Percentiles rank a stretch among this genome's conserved stretches.
phyloP scores from a whole-genome alignment of 2,329 filamentous ascomycete genomes.

The Fusarium veterinarium region DNA sequence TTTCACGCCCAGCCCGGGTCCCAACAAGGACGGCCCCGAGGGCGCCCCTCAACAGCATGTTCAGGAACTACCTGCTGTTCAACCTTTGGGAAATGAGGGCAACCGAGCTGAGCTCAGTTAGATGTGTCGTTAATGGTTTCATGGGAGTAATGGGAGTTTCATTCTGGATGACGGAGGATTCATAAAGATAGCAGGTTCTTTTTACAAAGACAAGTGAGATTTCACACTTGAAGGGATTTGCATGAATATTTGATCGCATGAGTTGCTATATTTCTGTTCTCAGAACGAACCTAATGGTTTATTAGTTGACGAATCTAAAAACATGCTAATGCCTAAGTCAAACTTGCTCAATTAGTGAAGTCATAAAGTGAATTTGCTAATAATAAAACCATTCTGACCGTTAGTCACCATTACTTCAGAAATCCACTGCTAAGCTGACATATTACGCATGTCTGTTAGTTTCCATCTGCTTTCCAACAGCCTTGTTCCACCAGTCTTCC shows the following conservation, averaged over 20 bases:
- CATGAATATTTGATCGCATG: conserved; percentile 19
- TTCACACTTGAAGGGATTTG: conserved; percentile 19
- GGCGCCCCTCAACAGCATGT: conserved; percentile 25
- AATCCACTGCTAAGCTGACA: not conserved
- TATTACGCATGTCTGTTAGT: not conserved
- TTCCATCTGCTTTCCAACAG: conserved; percentile 43
- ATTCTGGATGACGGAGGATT: not conserved
- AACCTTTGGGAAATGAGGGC: conserved; percentile 46
- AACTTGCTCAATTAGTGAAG: not conserved
- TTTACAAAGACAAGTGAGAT: conserved; percentile 20
- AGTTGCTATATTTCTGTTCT: conserved; percentile 35
- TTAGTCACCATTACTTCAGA: not conserved
- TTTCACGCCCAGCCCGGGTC: conserved; percentile 47
- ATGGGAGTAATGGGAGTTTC: conserved; percentile 13
- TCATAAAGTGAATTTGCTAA: not conserved
- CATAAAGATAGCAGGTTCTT: not conserved
- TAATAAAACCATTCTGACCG: not conserved
- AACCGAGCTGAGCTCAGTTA: conserved; percentile 51
- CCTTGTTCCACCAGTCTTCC: conserved; percentile 76
- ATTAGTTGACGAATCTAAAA: conserved; percentile 14
- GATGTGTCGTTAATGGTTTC: not conserved
- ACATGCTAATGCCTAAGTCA: conserved; percentile 15
- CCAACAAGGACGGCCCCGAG: conserved; percentile 36
- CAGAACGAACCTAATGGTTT: conserved; percentile 20
- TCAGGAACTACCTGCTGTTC: conserved; percentile 45